Evolutionary conservation across 192 early-diverging fungal species (phyloP), one percentile per base, ranked within the genome.

Genomic region (Backusella mclennaniae): DNA sequence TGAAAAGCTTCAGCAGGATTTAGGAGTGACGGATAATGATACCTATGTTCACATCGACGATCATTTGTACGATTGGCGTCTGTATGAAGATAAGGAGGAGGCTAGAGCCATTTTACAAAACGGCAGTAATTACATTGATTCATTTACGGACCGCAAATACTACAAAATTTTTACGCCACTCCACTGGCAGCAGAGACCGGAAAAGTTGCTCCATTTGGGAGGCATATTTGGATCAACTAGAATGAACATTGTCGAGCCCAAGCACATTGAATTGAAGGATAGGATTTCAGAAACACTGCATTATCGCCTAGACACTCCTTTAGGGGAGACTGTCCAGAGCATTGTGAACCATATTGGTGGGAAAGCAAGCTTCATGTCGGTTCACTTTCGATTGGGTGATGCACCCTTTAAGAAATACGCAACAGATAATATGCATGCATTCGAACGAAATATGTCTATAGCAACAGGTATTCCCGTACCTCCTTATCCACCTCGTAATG

Each of bases 271-370:
- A 9, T 79, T 85, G 23, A 81, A 80, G 38, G 42, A 75, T 23
- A 68, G 77, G 33, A 79, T 90, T 69, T 39, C 74, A 35, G 35
- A 72, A 21, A 73, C 82, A 38, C 77, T 90, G 67, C 79, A 83
- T 29, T 80, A 86, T 33, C 69, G 79, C 1, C 79, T 85, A 31
- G 84, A 86, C 2, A 80, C 83, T 1, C 77, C 72, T 12, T 63
- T 90, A 4, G 76, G 77, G 5, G 72, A 84, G 17, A 83, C 84
- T 3, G 87, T 84, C 6, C 71, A 83, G 38, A 70, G 69, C 14
- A 89, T 90, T 35, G 81, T 85, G 0, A 52, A 79, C 0, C 80
- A 78, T 38, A 53, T 89, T 12, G 89, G 87, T 11, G 88, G 87
- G 3, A 68, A 78, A 4, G 81, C 76, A 8, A 56, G 35, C 1